Percentiles rank a stretch among this genome's conserved stretches.
Conservation (phyloP, 768 basidiomycete genomes). For the Lactarius akahatsu region DNA sequence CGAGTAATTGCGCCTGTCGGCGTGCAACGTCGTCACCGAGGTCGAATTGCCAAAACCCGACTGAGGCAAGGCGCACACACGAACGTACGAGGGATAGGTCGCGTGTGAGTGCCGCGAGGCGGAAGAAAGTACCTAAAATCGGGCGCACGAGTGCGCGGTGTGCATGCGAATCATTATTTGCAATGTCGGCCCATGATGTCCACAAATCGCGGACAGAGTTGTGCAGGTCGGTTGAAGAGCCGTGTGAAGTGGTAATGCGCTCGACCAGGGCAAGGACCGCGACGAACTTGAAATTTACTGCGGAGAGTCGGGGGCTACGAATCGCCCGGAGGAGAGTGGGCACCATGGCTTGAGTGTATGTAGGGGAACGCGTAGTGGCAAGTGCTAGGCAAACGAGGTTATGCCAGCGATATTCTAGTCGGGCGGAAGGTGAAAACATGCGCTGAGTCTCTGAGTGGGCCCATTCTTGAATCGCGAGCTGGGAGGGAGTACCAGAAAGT, state of each 20-base stretch:
- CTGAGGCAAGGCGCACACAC: conserved; percentile 27
- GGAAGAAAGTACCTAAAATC: conserved; percentile 47
- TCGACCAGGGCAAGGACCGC: conserved; percentile 23
- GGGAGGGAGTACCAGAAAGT: conserved; percentile 18
- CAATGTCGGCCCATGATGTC: conserved; percentile 40
- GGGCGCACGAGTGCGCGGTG: conserved; percentile 34
- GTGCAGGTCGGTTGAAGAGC: conserved; percentile 7
- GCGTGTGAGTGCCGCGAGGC: conserved; percentile 41
- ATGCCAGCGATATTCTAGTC: conserved; percentile 23
- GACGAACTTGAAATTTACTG: conserved; percentile 27
- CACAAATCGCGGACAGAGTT: conserved; percentile 37
- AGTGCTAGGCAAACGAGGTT: conserved; percentile 27
- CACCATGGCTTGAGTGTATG: conserved; percentile 5
- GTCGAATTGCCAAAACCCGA: conserved; percentile 30
- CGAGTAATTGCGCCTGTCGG: conserved; percentile 37
- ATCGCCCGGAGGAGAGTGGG: conserved; percentile 13
- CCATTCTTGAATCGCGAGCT: conserved; percentile 26
- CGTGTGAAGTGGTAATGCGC: conserved; percentile 2
- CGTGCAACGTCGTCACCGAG: conserved; percentile 24
- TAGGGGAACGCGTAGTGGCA: conserved; percentile 18
- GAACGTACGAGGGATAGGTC: conserved; percentile 30
- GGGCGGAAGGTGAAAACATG: conserved; percentile 23
- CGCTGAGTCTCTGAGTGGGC: conserved; percentile 17
- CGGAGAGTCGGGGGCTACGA: not conserved
- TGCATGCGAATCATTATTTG: conserved; percentile 20